A percentile compares a stretch with the other conserved stretches of the same genome.
Evolutionary conservation across 345 rosid species (phyloP).

Genomic region (Combretum micranthum): DNA sequence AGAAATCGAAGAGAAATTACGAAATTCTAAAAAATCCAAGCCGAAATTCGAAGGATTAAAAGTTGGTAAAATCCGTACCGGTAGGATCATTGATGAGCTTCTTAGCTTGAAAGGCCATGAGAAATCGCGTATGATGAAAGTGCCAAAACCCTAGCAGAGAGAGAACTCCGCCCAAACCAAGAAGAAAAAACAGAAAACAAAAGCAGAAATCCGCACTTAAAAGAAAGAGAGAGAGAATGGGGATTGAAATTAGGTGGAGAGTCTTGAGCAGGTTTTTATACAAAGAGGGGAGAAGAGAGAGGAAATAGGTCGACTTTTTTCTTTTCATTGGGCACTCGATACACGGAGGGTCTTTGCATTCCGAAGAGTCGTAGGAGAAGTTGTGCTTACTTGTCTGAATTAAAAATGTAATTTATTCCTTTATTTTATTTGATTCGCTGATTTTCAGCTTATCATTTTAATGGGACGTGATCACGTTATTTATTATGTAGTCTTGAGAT

Average conservation of each 20-base stretch:
- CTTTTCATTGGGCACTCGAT: too few species aligned
- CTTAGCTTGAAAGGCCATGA: slow-evolving; percentile 77
- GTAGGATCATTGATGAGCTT: slow-evolving; percentile 84
- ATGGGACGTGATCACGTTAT: background rate
- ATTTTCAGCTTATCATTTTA: background rate
- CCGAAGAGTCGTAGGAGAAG: background rate
- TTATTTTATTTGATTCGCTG: background rate
- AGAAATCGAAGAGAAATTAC: background rate
- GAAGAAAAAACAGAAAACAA: background rate
- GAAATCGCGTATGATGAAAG: slow-evolving; percentile 4
- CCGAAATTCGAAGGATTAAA: slow-evolving; percentile 1
- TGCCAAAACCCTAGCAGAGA: slow-evolving; percentile 10
- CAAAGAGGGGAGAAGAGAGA: background rate
- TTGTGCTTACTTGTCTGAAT: slow-evolving; percentile 15
- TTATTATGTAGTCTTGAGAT: too few species aligned
- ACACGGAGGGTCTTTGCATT: too few species aligned
- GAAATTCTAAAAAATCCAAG: background rate
- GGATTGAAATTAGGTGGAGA: slow-evolving; percentile 13
- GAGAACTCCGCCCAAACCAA: background rate
- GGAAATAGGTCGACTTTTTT: background rate
- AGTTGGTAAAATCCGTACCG: slow-evolving; percentile 24
- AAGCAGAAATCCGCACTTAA: background rate
- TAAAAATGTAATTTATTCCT: background rate
- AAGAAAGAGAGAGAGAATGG: background rate
- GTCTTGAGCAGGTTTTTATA: background rate